phyloP scores from a whole-genome alignment of 169 alveolate genomes.

The Plasmodium cynomolgi region DNA sequence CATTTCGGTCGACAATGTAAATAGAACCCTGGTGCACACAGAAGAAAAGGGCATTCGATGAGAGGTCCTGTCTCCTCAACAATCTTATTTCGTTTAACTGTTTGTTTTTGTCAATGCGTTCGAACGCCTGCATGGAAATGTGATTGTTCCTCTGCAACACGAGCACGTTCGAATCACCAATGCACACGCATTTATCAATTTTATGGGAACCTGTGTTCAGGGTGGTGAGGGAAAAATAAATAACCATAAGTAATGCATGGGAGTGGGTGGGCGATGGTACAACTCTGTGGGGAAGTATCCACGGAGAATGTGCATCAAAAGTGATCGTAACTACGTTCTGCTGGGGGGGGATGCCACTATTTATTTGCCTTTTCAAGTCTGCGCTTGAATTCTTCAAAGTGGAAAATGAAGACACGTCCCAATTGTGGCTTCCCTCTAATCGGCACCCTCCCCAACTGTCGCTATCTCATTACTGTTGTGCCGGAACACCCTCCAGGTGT shows the following conservation, averaged over 20 bases:
- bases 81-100: conserved; percentile 32
- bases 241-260: not conserved
- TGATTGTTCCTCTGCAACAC: conserved; percentile 16
- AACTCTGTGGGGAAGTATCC: not conserved
- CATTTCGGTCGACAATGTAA: conserved; percentile 41
- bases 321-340: not conserved
- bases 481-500: conserved; percentile 40
- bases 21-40: conserved; percentile 9
- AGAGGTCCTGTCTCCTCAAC: conserved; percentile 17
- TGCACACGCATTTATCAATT: conserved; percentile 42
- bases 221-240: not conserved
- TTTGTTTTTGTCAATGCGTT: not conserved
- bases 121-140: conserved; percentile 11
- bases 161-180: conserved; percentile 27
- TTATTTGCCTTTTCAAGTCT: not conserved
- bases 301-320: not conserved
- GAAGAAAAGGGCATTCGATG: conserved; percentile 13
- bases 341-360: not conserved
- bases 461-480: conserved; percentile 27
- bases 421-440: not conserved
- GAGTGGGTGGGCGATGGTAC: too few relatives aligned
- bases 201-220: conserved; percentile 9
- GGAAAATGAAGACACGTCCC: not conserved
- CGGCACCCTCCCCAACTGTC: not conserved
- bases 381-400: not conserved